Conservation (phyloP, 2,329 filamentous ascomycete species). For the Ceratocystis eucalypticola region DNA sequence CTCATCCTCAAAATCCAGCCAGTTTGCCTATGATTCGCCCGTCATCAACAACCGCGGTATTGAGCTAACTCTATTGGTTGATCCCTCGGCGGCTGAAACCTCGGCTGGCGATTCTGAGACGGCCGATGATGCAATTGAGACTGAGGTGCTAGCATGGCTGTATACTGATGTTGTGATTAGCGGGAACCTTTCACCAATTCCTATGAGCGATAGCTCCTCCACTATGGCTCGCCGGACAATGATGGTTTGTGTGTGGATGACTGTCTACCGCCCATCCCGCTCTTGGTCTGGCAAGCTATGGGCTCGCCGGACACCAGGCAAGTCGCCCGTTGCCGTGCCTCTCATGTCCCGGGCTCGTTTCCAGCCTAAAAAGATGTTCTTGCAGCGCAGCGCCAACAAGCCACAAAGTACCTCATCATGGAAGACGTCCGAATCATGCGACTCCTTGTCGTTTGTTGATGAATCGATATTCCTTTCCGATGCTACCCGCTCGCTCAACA, state of each 20-base stretch:
- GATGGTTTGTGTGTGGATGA: constrained; percentile 21
- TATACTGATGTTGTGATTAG: constrained; percentile 19
- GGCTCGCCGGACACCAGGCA: constrained; percentile 16
- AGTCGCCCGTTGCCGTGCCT: constrained; percentile 19
- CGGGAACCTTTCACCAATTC: constrained; percentile 11
- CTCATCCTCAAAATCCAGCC: constrained; percentile 14
- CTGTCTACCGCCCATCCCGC: constrained; percentile 16
- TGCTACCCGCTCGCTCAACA: constrained; percentile 7
- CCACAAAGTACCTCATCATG: neutral
- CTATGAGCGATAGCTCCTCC: constrained; percentile 6
- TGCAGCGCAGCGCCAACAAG: constrained; percentile 16
- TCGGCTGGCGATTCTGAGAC: neutral
- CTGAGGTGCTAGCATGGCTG: constrained; percentile 20
- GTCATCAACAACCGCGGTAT: constrained; percentile 19
- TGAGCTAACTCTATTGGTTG: constrained; percentile 19
- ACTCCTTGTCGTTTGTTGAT: neutral
- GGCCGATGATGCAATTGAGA: constrained; percentile 11
- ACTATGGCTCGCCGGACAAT: constrained; percentile 13
- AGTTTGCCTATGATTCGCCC: constrained; percentile 19
- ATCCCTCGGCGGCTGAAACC: constrained; percentile 13
- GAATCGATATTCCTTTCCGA: neutral
- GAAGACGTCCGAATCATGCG: neutral
- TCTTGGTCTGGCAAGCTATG: constrained; percentile 13
- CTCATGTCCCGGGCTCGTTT: constrained; percentile 19
- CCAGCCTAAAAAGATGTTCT: constrained; percentile 18